Evolutionary conservation across 257 asterid species (phyloP), one percentile per base, ranked within the genome.

Genomic region (Nyctanthes arbortristis): DNA sequence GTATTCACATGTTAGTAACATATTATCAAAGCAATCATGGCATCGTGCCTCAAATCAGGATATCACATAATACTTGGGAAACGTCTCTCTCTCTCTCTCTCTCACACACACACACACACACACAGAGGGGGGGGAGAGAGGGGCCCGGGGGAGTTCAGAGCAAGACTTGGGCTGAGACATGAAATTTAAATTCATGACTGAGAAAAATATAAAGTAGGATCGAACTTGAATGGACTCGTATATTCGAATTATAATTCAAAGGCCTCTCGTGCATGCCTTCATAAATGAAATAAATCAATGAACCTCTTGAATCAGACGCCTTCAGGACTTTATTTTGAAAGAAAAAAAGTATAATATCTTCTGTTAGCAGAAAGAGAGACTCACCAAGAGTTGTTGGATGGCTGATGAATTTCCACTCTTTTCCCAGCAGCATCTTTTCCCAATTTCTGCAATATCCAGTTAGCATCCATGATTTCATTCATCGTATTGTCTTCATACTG

Each of bases 401-500:
- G 77, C 67, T 89, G 92, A 83, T 91, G 99, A 76, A 91, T 75
- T 84, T 94, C 97, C 59, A 94, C 97, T 79, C 97, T 85, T 85
- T 94, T 94, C 31, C 99, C 98, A 61, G 86, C 82, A 35, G 99
- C 99, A 85, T 88, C 93, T 88, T 88, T 88, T 29, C 99, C 99
- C 83, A 94, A 73, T 76, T 88, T 94, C 88, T 91, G 96, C 66
- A 94, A 80, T 81, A 94, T 81, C 97, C 99, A 94, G 70, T 81
- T 91, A 62, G 96, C 99, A 85, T 83, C 97, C 58, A 87, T 78
- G 58, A 91, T 82, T 72, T 89, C 96, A 76, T 87, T 93, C 80
- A 88, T 72, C 36, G 86, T 70, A 65, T 73, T 72, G 68, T 82
- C 93, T 59, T 80, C 91, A 36, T 71, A 76, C 76, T 66, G 63